Base-by-base conservation (phyloP, 345 rosid species). In the Acer campestre region DNA sequence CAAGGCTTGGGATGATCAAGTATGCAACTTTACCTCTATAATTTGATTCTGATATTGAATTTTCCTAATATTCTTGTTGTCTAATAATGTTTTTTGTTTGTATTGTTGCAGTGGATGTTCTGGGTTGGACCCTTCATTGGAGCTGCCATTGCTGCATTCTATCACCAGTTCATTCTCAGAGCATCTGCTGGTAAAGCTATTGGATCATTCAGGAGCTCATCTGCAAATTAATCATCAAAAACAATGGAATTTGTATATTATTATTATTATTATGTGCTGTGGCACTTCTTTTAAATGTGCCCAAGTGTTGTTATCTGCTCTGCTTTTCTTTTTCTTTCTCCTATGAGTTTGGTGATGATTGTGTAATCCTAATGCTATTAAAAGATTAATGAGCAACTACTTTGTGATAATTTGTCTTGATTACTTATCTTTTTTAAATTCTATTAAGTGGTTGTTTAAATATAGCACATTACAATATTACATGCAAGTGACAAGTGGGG, bases 91-190 rank as follows among this genome's bases (percentile, higher is more conserved):
- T 38, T 62, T 68, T 22, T 16, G 16, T 16, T 56, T 63, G 14
- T 7, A 64, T 20, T 16, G 7, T 18, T 74, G 59, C 91, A 89
- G 95, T 91, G 95, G 95, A 84, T 89, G 22, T 91, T 89, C 82
- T 91, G 93, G 95, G 88, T 84, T 42, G 95, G 93, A 79, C 95
- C 95, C n/a, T 85, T 91, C 82, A 48, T 84, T 44, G 95, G 95
- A 61, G 91, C 95, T 63, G 86, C 88, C 17, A 75, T 88, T 27
- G 95, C 95, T 66, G 88, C 93, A 71, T 49, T 89, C 76, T 91
- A 89, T 65, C 89, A 91, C 84, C 93, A 89, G 69, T 79, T 38
- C 72, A 78, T 91, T 29, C 74, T 91, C 29, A 84, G 93, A 59
- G 95, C 91, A 58, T 82, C 79, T 10, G 90, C 87, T 53, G 78